phyloP scores from a whole-genome alignment of 805 yeast genomes.

The Candida orba region DNA sequence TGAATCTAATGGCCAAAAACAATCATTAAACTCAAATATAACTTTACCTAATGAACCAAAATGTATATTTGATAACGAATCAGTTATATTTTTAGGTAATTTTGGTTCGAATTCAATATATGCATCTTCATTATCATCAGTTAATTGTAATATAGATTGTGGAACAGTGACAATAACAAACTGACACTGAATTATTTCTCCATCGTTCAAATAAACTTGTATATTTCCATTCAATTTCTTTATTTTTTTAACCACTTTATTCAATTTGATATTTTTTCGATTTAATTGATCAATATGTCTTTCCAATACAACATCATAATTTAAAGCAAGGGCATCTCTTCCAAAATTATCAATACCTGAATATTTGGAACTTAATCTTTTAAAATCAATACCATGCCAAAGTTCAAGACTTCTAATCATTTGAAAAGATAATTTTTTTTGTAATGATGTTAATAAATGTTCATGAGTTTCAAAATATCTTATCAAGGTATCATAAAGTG shows the following conservation, averaged over 20 bases:
- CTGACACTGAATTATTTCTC: slow-evolving; percentile 35
- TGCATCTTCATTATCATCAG: slow-evolving; percentile 27
- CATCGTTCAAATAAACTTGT: slow-evolving; percentile 20
- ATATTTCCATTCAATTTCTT: slow-evolving; percentile 24
- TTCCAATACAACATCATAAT: slow-evolving; percentile 45
- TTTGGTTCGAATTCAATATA: slow-evolving; percentile 50
- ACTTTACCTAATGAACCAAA: slow-evolving; percentile 72
- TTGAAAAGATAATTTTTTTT: slow-evolving; percentile 44
- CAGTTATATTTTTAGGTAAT: slow-evolving; percentile 38
- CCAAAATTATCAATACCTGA: slow-evolving; percentile 69
- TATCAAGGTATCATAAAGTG: slow-evolving; percentile 42
- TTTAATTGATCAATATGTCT: slow-evolving; percentile 37
- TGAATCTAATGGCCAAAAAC: slow-evolving; percentile 53
- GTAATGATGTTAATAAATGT: slow-evolving; percentile 42
- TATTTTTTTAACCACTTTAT: slow-evolving; percentile 36
- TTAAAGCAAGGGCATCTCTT: slow-evolving; percentile 61
- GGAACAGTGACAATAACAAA: slow-evolving; percentile 73
- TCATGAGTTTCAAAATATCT: slow-evolving; percentile 41
- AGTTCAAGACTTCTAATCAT: slow-evolving; percentile 54
- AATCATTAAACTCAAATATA: slow-evolving; percentile 53
- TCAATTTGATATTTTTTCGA: slow-evolving; percentile 29
- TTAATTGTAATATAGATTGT: slow-evolving; percentile 53
- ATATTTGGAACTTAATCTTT: slow-evolving; percentile 57
- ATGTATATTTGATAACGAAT: slow-evolving; percentile 41
- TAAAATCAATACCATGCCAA: slow-evolving; percentile 77